Evolutionary conservation across 345 rosid species (phyloP).

Genomic region (Leavenworthia alabamica): DNA sequence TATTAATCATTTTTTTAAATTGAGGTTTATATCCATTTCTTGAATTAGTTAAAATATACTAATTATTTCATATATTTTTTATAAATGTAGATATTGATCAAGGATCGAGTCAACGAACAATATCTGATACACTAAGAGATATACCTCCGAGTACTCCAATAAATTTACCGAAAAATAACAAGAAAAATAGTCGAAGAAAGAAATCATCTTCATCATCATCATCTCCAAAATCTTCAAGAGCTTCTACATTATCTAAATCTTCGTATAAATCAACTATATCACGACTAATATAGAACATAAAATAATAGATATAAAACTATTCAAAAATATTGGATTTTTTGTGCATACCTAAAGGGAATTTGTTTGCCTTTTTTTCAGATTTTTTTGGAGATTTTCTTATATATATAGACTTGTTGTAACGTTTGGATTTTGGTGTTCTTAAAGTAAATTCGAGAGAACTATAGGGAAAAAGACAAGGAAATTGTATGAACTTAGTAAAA

Average conservation of each 20-base stretch:
- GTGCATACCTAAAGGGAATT: conserved; percentile 13
- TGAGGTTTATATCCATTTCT: neutral
- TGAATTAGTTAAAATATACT: neutral
- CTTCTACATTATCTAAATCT: conserved; percentile 27
- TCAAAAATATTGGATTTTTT: conserved; percentile 1
- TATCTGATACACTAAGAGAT: conserved; percentile 18
- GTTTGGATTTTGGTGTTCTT: conserved; percentile 8
- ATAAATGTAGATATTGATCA: conserved; percentile 26
- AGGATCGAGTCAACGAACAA: conserved; percentile 17
- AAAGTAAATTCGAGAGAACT: neutral
- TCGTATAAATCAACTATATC: conserved; percentile 31
- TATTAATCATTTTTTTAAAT: neutral
- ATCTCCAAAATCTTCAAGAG: conserved; percentile 27
- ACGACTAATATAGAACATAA: conserved; percentile 15
- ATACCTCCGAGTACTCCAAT: neutral
- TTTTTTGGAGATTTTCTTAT: neutral
- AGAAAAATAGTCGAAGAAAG: conserved; percentile 17
- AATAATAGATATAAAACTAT: neutral
- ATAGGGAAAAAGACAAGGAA: neutral
- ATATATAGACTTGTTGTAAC: conserved; percentile 13
- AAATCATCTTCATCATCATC: conserved; percentile 24
- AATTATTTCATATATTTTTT: neutral
- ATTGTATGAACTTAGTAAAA: neutral
- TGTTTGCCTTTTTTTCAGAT: conserved; percentile 3
- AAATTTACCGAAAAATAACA: conserved; percentile 15